A percentile compares a stretch with the other conserved stretches of the same genome.
Evolutionary conservation across 2,329 filamentous ascomycete species (phyloP).

Genomic region (Colletotrichum lini): DNA sequence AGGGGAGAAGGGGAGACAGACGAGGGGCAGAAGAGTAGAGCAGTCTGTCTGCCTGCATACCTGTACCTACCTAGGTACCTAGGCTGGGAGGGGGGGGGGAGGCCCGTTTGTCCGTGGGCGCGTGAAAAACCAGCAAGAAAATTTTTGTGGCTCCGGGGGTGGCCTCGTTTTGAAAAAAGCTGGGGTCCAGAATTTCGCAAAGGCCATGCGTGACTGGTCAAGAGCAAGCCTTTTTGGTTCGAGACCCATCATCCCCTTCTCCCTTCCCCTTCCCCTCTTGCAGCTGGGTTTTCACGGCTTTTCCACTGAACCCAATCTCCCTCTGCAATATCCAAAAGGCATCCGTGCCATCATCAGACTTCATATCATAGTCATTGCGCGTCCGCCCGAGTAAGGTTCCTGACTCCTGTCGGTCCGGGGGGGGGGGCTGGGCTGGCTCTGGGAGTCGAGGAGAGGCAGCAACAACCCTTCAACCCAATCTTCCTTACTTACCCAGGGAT

Average conservation of each 20-base stretch:
- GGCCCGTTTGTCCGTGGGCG: slow-evolving; percentile 1
- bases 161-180: slow-evolving; percentile 36
- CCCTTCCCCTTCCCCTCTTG: neutral
- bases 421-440: too few relatives aligned
- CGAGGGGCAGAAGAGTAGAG: too few relatives aligned
- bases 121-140: slow-evolving; percentile 25
- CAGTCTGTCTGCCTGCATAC: too few relatives aligned
- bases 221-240: neutral
- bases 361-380: neutral
- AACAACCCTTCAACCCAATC: too few relatives aligned
- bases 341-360: neutral
- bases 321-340: neutral
- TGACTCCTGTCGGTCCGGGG: neutral
- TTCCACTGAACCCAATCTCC: neutral
- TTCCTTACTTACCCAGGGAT: too few relatives aligned
- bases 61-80: too few relatives aligned
- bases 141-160: slow-evolving; percentile 39
- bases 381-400: neutral
- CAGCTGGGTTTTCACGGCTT: neutral
- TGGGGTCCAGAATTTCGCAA: neutral
- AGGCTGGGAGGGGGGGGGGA: neutral
- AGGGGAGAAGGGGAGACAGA: neutral
- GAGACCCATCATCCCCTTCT: neutral
- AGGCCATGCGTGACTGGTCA: neutral
- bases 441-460: too few relatives aligned